Base-by-base conservation (phyloP, 306 rosid genomes). In the Dryas octopetala region DNA sequence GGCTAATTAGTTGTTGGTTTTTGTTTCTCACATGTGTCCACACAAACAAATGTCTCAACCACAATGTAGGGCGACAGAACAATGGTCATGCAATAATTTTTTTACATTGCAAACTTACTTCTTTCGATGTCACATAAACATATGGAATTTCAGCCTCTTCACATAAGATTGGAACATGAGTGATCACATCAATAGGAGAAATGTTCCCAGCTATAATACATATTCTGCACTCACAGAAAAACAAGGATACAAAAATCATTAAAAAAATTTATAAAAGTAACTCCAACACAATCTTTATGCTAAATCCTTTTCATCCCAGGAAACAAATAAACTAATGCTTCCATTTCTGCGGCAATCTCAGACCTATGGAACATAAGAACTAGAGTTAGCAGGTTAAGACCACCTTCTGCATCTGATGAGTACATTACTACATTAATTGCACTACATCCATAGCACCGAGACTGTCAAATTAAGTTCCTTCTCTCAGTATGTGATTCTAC, bases 151-250 rank as follows among this genome's bases (percentile, higher is more conserved):
- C 92, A 53, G 92, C 38, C 59, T 96, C 99, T 76, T 96, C 99
- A 68, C 98, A 92, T 60, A 96, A 74, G 73, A 96, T 58, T 58
- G 99, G 99, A 77, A 96, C 88, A 76, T 96, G 97, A 45, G 98
- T 92, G 77, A 96, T 86, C 59, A 96, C 99, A 81, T 96, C 99
- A 45, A 96, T 96, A 0, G 99, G 98, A 6, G 98, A 89, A 64
- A 96, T 92, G 77, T 96, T 92, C 66, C 98, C 97, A 68, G 98
- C 98, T 68, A 96, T 92, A 38, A 96, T 92, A 84, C 99, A 95
- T 1, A 90, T 19, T 62, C 98, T 96, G 85, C 93, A 83, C 13
- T 54, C 38, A 70, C 41, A 66, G 14, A 32, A 62, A 57, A 41
- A 17, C 12, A 71, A 66, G 46, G 66, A 68, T 19, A 66, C 23